phyloP scores from a whole-genome alignment of 192 early-diverging fungal species.

The Gryganskiella cystojenkinii region DNA sequence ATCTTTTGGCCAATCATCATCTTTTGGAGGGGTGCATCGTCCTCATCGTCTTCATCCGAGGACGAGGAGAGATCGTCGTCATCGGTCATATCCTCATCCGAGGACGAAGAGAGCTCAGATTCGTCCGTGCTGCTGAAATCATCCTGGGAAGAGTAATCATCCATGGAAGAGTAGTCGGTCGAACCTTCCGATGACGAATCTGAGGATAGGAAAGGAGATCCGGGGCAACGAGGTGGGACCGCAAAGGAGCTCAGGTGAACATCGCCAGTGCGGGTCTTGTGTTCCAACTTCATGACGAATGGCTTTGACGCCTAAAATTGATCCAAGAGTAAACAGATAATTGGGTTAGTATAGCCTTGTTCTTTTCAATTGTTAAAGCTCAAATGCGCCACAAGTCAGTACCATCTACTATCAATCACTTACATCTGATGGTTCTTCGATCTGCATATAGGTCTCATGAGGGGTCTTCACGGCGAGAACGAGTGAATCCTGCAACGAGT shows the following conservation, averaged over 20 bases:
- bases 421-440: constrained; percentile 34
- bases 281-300: constrained; percentile 50
- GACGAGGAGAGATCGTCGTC: constrained; percentile 17
- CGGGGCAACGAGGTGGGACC: constrained; percentile 39
- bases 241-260: constrained; percentile 36
- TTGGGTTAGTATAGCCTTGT: too few relatives aligned
- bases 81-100: constrained; percentile 33
- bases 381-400: too few relatives aligned
- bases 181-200: constrained; percentile 34
- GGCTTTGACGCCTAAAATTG: constrained; percentile 42
- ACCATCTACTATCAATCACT: too few relatives aligned
- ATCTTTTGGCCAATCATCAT: constrained; percentile 26
- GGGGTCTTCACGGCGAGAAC: constrained; percentile 42
- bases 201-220: constrained; percentile 27
- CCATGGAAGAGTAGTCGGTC: constrained; percentile 31
- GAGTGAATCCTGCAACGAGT: constrained; percentile 46
- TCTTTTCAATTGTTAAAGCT: too few relatives aligned
- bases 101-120: constrained; percentile 29
- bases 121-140: constrained; percentile 32
- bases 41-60: constrained; percentile 36
- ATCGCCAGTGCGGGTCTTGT: constrained; percentile 41
- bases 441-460: constrained; percentile 43
- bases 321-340: too few relatives aligned
- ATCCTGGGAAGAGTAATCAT: constrained; percentile 42
- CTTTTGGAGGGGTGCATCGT: constrained; percentile 11